A percentile compares a stretch with the other conserved stretches of the same genome.
Evolutionary conservation across 1,139 yeast genomes (phyloP).

Genomic region (Pichia sp.): DNA sequence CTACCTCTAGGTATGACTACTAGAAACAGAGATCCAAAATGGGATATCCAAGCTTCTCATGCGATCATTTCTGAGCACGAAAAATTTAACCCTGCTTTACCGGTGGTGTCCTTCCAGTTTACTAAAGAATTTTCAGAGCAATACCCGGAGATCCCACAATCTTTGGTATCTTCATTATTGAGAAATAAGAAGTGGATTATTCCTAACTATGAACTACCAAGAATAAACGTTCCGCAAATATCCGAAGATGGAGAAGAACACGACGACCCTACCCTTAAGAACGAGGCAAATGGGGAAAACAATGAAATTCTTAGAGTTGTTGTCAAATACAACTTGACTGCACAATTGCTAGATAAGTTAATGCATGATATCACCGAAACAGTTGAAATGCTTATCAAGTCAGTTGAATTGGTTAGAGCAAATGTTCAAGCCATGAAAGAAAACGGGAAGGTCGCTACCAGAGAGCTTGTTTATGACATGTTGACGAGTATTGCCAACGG

Average conservation of each 20-base stretch:
- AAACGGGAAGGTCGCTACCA: slow-evolving; percentile 23
- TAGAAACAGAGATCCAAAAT: slow-evolving; percentile 19
- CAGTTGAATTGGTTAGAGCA: slow-evolving; percentile 36
- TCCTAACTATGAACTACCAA: slow-evolving; percentile 84
- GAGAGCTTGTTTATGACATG: slow-evolving; percentile 34
- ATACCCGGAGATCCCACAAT: slow-evolving; percentile 85
- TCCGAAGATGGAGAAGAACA: slow-evolving; percentile 14
- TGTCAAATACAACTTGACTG: slow-evolving; percentile 65
- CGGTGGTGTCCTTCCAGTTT: slow-evolving; percentile 83
- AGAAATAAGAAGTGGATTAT: slow-evolving; percentile 83
- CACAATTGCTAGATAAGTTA: slow-evolving; percentile 69
- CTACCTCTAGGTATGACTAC: slow-evolving; percentile 41
- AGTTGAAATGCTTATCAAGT: slow-evolving; percentile 49
- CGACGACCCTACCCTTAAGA: slow-evolving; percentile 11
- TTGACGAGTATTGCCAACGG: slow-evolving; percentile 38
- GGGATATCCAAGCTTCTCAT: slow-evolving; percentile 9
- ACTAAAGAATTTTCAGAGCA: slow-evolving; percentile 50
- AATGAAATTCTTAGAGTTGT: slow-evolving; percentile 81
- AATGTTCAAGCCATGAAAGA: slow-evolving; percentile 24
- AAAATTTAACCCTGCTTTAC: slow-evolving; percentile 68
- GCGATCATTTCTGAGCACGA: slow-evolving; percentile 35
- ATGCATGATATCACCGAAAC: slow-evolving; percentile 60
- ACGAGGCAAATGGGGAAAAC: slow-evolving; percentile 34
- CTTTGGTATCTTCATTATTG: slow-evolving; percentile 64
- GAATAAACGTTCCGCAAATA: slow-evolving; percentile 25